Evolutionary conservation across 495 filamentous ascomycete genomes (phyloP).

Genomic region (Articulospora tetracladia): DNA sequence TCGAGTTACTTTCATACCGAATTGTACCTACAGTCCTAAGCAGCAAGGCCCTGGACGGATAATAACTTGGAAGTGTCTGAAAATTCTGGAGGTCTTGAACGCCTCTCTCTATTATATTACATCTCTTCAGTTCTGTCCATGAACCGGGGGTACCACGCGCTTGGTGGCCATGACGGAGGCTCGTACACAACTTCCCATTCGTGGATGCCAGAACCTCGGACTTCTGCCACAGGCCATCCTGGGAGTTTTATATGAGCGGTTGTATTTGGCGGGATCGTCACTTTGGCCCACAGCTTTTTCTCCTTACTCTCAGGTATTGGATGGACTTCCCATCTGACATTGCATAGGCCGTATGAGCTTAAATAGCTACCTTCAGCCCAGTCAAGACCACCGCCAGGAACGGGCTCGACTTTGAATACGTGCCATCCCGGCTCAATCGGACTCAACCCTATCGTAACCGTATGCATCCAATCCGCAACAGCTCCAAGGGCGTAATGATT

Average conservation of each 20-base stretch:
- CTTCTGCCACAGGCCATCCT: background rate
- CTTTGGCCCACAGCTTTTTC: background rate
- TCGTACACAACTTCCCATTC: background rate
- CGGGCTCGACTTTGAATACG: constrained; percentile 23
- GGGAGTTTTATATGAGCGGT: background rate
- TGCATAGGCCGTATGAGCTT: constrained; percentile 25
- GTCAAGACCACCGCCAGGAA: constrained; percentile 29
- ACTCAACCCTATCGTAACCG: constrained; percentile 29
- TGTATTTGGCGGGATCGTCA: background rate
- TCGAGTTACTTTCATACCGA: no score
- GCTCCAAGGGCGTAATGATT: constrained; percentile 48
- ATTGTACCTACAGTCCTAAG: no score
- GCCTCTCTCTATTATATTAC: no score
- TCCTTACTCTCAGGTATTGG: no score
- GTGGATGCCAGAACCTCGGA: background rate
- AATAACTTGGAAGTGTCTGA: no score
- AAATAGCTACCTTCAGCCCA: constrained; percentile 28
- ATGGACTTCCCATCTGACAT: background rate
- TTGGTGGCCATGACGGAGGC: background rate
- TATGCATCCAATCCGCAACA: constrained; percentile 30
- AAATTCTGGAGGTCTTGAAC: no score
- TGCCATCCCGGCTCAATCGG: constrained; percentile 33
- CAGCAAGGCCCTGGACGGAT: no score
- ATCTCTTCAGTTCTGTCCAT: no score
- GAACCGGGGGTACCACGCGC: no score